A percentile compares a stretch with the other conserved stretches of the same genome.
Conservation (phyloP, 805 yeast species). For the Yamadazyma tumulicola region DNA sequence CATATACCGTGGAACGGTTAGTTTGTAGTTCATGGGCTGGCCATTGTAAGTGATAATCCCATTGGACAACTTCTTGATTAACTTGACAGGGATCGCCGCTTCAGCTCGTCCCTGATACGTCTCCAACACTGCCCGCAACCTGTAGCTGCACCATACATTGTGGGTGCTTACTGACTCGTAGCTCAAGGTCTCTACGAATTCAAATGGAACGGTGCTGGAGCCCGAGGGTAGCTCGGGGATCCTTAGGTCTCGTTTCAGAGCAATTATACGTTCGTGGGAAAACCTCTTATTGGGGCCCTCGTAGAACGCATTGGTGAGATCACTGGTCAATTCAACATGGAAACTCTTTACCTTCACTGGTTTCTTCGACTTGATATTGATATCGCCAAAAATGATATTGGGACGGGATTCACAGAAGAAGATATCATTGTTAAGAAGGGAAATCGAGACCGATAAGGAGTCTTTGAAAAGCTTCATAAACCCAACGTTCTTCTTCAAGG, state of each 20-base stretch:
- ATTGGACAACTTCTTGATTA: neutral
- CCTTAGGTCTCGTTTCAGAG: neutral
- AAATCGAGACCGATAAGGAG: neutral
- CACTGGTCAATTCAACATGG: neutral
- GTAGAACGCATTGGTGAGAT: neutral
- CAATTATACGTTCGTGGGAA: neutral
- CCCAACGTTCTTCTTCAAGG: too few relatives aligned
- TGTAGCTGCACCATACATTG: neutral
- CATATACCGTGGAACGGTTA: neutral
- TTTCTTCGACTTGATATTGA: neutral
- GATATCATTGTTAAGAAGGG: neutral
- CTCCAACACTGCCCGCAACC: neutral
- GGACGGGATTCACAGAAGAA: conserved; percentile 1
- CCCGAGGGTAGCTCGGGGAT: neutral
- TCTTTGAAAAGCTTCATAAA: conserved; percentile 1
- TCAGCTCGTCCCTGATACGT: neutral
- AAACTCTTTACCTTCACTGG: neutral
- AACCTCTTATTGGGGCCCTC: neutral
- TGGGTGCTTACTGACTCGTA: conserved; percentile 1
- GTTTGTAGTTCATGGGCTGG: neutral
- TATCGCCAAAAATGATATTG: neutral
- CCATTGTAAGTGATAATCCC: neutral
- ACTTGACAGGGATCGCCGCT: neutral
- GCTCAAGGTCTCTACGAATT: neutral
- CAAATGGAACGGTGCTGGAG: neutral